phyloP scores from a whole-genome alignment of 805 yeast species.

The Candida alai region DNA sequence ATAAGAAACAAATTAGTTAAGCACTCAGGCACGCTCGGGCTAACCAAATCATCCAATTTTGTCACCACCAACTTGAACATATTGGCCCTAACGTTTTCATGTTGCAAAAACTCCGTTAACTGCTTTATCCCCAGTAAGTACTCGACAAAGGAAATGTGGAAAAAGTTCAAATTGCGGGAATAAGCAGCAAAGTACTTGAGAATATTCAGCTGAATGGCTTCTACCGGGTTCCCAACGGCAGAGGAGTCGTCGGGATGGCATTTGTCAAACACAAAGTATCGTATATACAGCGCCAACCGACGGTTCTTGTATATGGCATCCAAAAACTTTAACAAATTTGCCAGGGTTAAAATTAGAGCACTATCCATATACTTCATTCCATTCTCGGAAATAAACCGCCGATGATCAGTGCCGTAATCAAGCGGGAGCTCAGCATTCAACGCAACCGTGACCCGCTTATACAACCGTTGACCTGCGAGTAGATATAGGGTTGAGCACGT shows the following conservation, averaged over 20 bases:
- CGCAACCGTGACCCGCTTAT: constrained; percentile 27
- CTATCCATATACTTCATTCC: constrained; percentile 30
- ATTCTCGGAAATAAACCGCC: constrained; percentile 20
- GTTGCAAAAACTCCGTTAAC: constrained; percentile 20
- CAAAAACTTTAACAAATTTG: constrained; percentile 17
- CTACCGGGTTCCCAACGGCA: constrained; percentile 2
- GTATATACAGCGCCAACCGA: constrained; percentile 18
- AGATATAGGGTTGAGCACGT: constrained; percentile 20
- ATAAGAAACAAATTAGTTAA: constrained; percentile 30
- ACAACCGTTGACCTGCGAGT: constrained; percentile 22
- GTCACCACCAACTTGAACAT: constrained; percentile 31
- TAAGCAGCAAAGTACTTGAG: constrained; percentile 23
- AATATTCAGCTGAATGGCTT: constrained; percentile 19
- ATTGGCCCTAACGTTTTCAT: constrained; percentile 21
- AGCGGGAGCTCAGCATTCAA: constrained; percentile 26
- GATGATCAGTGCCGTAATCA: constrained; percentile 13
- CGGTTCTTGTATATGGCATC: constrained; percentile 17
- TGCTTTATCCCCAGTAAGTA: constrained; percentile 21
- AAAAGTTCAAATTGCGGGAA: constrained; percentile 23
- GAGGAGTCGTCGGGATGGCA: constrained; percentile 14
- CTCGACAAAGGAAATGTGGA: constrained; percentile 31
- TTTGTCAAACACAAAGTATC: constrained; percentile 32
- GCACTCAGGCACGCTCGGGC: constrained; percentile 23
- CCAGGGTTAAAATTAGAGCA: constrained; percentile 20
- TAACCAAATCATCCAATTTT: constrained; percentile 17